Percentiles rank a stretch among this genome's conserved stretches.
These are phyloP conservation scores for Populus alba DNA, from an alignment of 345 rosid species.

Conservation along the genomic window DNA sequence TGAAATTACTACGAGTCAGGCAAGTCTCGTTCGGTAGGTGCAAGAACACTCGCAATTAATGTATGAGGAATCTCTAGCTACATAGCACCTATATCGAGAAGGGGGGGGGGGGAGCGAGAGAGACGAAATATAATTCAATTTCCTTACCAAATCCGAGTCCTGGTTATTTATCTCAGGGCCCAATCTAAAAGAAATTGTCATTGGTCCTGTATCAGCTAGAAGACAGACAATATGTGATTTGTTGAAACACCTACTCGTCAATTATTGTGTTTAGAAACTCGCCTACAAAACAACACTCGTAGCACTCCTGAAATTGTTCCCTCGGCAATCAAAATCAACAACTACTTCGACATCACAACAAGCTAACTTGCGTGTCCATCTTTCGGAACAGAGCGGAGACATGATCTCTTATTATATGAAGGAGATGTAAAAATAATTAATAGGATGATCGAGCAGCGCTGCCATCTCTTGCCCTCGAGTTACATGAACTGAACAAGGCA, in stretches of 20 bases:
- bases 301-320: background rate
- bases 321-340: no score
- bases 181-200: background rate
- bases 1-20: background rate
- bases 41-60: background rate
- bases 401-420: no score
- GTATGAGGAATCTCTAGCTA: background rate
- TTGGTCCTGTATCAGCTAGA: background rate
- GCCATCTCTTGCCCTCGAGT: no score
- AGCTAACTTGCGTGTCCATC: no score
- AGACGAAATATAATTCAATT: background rate
- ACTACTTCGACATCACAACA: no score
- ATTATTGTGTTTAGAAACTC: background rate
- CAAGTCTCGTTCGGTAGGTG: slow-evolving; percentile 6
- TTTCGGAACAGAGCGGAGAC: no score
- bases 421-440: no score
- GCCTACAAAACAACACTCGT: background rate
- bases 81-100: background rate
- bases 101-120: background rate
- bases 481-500: no score
- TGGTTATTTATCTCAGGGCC: no score
- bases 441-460: no score
- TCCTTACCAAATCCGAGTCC: background rate
- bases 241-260: background rate
- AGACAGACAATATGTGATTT: background rate